Percentiles rank a stretch among this genome's conserved stretches.
phyloP scores from a whole-genome alignment of 2,329 filamentous ascomycete genomes.

The Thielaviopsis euricoi region DNA sequence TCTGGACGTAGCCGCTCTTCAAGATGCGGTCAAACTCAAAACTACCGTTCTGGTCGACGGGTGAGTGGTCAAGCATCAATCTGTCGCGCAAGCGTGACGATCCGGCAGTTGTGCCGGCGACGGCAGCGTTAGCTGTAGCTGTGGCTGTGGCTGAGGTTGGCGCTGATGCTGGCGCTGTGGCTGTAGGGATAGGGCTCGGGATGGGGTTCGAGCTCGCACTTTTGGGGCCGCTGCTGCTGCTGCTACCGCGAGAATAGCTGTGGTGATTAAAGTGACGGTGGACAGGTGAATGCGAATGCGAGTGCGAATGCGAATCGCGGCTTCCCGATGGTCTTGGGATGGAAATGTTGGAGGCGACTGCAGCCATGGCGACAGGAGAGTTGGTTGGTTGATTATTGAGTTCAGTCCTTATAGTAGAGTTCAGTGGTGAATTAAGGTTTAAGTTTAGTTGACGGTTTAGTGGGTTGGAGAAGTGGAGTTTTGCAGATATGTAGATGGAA shows the following conservation, averaged over 20 bases:
- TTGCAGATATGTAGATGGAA: neutral
- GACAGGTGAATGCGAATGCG: neutral
- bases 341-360: neutral
- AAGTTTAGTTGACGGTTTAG: neutral
- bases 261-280: conserved; percentile 3
- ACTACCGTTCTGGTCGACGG: conserved; percentile 85
- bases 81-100: neutral
- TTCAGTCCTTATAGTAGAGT: no score
- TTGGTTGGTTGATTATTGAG: neutral
- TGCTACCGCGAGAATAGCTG: conserved; percentile 2
- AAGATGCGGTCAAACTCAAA: conserved; percentile 92
- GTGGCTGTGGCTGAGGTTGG: neutral
- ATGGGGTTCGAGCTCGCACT: neutral
- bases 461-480: neutral
- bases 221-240: neutral
- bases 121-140: neutral
- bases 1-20: conserved; percentile 73
- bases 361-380: neutral
- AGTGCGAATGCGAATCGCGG: neutral
- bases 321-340: neutral
- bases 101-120: neutral
- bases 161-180: neutral
- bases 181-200: neutral
- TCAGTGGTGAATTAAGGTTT: neutral
- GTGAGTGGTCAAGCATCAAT: conserved; percentile 44